A percentile compares a stretch with the other conserved stretches of the same genome.
Evolutionary conservation across 495 filamentous ascomycete species (phyloP).

Genomic region (Saxophila tyrrhenica): DNA sequence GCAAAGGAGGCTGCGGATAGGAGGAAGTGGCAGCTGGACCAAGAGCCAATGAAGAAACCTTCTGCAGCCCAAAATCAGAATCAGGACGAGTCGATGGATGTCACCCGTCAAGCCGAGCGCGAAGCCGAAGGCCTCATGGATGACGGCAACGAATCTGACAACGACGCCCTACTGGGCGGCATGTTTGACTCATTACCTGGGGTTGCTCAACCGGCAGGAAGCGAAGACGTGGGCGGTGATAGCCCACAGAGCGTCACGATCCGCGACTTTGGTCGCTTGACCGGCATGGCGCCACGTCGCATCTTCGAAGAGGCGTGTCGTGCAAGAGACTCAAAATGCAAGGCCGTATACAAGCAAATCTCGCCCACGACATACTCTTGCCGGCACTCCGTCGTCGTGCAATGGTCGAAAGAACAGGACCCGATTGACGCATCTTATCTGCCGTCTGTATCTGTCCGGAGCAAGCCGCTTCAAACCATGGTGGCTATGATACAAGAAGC

Average conservation of each 20-base stretch:
- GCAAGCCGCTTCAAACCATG: conserved; percentile 35
- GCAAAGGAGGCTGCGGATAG: conserved; percentile 42
- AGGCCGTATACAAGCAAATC: conserved; percentile 52
- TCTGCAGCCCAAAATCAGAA: background rate
- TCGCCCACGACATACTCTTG: conserved; percentile 63
- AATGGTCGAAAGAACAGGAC: conserved; percentile 72
- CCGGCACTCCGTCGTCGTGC: conserved; percentile 59
- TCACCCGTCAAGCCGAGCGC: background rate
- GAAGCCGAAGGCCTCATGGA: background rate
- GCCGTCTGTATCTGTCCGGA: conserved; percentile 33
- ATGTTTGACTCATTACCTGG: conserved; percentile 43
- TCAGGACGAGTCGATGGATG: background rate
- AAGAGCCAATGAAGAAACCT: background rate
- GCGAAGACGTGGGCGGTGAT: background rate
- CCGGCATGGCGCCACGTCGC: conserved; percentile 55
- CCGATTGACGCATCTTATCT: conserved; percentile 32
- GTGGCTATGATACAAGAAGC: conserved; percentile 66
- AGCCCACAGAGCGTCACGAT: conserved; percentile 39
- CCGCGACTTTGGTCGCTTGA: conserved; percentile 74
- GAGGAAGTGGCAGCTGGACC: conserved; percentile 21
- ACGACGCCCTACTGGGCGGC: conserved; percentile 51
- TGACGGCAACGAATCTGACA: conserved; percentile 36
- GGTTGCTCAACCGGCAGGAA: conserved; percentile 27
- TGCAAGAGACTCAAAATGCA: conserved; percentile 59
- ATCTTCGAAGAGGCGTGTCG: conserved; percentile 80